A percentile compares a stretch with the other conserved stretches of the same genome.
Conservation (phyloP, 2,329 filamentous ascomycete species). For the Neonectria hederae region DNA sequence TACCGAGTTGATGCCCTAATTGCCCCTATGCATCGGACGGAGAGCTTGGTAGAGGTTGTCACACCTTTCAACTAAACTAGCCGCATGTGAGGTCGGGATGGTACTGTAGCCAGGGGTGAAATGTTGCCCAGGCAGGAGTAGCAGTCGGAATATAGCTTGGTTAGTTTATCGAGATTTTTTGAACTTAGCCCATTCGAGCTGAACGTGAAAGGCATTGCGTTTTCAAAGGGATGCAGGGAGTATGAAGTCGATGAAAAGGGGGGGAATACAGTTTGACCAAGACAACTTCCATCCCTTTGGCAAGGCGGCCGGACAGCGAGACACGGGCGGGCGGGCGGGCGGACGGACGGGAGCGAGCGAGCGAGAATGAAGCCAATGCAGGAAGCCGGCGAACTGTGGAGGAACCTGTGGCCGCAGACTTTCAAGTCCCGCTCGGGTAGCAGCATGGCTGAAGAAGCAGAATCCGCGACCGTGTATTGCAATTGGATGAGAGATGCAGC, state of each 20-base stretch:
- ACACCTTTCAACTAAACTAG: conserved; percentile 18
- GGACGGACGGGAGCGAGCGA: conserved; percentile 5
- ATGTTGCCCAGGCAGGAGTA: conserved; percentile 1
- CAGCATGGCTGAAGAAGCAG: conserved; percentile 7
- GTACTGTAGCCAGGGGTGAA: conserved; percentile 15
- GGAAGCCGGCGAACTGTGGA: conserved; percentile 36
- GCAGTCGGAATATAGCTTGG: conserved; percentile 5
- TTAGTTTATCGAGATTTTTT: background rate
- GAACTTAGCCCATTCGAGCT: background rate
- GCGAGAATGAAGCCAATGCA: conserved; percentile 24
- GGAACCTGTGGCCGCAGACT: background rate
- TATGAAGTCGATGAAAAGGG: background rate
- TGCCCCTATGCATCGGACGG: background rate
- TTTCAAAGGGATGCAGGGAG: background rate
- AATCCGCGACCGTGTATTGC: conserved; percentile 29
- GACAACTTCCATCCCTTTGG: background rate
- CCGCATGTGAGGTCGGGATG: conserved; percentile 10
- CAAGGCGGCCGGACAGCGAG: background rate
- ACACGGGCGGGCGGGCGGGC: background rate
- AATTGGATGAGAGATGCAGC: conserved; percentile 31
- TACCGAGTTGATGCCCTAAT: conserved; percentile 6
- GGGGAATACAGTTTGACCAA: background rate
- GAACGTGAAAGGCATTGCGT: background rate
- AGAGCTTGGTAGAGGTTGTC: background rate
- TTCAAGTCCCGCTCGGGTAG: conserved; percentile 2